Percentiles rank a stretch among this genome's conserved stretches.
phyloP scores from a whole-genome alignment of 805 yeast species.

The Zygoascus ofunaensis region DNA sequence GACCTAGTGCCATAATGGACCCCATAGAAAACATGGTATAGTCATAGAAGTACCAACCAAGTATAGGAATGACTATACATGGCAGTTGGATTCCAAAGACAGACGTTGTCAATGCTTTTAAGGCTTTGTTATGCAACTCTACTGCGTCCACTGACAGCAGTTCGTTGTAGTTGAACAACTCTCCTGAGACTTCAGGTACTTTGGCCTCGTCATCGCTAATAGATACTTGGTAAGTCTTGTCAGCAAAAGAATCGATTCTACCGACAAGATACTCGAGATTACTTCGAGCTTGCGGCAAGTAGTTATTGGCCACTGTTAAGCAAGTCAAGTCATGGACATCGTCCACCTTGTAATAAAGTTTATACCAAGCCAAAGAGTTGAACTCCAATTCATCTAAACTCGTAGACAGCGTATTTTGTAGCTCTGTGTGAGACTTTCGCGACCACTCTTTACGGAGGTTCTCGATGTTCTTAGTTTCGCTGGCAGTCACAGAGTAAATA shows the following conservation, averaged over 20 bases:
- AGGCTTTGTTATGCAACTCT: slow-evolving; percentile 24
- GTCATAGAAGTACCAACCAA: slow-evolving; percentile 26
- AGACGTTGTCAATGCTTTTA: slow-evolving; percentile 21
- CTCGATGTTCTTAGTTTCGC: slow-evolving; percentile 13
- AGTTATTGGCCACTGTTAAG: slow-evolving; percentile 13
- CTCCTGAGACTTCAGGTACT: slow-evolving; percentile 5
- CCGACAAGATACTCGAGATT: slow-evolving; percentile 27
- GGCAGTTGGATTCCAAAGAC: slow-evolving; percentile 31
- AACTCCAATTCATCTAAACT: slow-evolving; percentile 17
- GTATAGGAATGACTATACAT: slow-evolving; percentile 21
- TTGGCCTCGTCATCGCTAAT: slow-evolving; percentile 7
- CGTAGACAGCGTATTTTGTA: slow-evolving; percentile 26
- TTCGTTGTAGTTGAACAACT: slow-evolving; percentile 1
- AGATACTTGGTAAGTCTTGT: slow-evolving; percentile 1
- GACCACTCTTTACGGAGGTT: slow-evolving; percentile 27
- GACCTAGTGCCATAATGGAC: slow-evolving; percentile 29
- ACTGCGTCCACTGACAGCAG: slow-evolving; percentile 7
- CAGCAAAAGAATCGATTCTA: slow-evolving; percentile 17
- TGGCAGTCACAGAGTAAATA: slow-evolving; percentile 6
- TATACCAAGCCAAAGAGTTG: slow-evolving; percentile 29
- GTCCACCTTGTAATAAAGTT: slow-evolving; percentile 29
- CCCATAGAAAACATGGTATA: slow-evolving; percentile 28
- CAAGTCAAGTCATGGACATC: slow-evolving; percentile 26
- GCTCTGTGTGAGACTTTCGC: slow-evolving; percentile 30
- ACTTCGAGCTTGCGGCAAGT: slow-evolving; percentile 24